Evolutionary conservation across 768 basidiomycete genomes (phyloP).

Genomic region (Rhodocollybia butyracea): DNA sequence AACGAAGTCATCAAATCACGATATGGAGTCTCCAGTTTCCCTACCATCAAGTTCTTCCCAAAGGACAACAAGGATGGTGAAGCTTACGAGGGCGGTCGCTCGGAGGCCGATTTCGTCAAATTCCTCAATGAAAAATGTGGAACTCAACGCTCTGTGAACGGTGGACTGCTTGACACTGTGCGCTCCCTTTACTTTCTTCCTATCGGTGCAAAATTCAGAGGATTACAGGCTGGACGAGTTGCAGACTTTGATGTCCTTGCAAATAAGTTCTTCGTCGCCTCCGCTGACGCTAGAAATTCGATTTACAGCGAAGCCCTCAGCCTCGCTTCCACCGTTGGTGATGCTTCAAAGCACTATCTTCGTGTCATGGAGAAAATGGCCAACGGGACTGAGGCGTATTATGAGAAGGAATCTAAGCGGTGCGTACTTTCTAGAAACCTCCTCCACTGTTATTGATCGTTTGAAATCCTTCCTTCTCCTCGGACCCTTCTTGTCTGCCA

Average conservation of each 20-base stretch:
- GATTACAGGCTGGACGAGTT: slow-evolving; percentile 72
- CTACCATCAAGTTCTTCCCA: slow-evolving; percentile 95
- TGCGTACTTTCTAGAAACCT: slow-evolving; percentile 32
- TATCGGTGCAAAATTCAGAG: background rate
- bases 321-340: slow-evolving; percentile 49
- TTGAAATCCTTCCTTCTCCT: slow-evolving; percentile 14
- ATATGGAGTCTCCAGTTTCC: slow-evolving; percentile 80
- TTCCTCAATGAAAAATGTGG: slow-evolving; percentile 89
- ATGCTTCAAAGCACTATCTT: slow-evolving; percentile 71
- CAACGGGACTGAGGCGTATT: slow-evolving; percentile 66
- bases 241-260: slow-evolving; percentile 77
- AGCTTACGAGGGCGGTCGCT: slow-evolving; percentile 67
- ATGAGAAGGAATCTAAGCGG: slow-evolving; percentile 86
- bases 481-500: too few relatives aligned
- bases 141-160: slow-evolving; percentile 78
- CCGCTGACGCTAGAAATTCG: slow-evolving; percentile 50
- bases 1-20: slow-evolving; percentile 69
- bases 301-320: slow-evolving; percentile 63
- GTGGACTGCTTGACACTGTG: slow-evolving; percentile 71
- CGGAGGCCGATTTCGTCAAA: slow-evolving; percentile 69
- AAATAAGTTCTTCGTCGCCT: slow-evolving; percentile 65
- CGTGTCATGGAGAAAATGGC: slow-evolving; percentile 88
- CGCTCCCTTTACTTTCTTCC: background rate
- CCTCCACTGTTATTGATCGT: slow-evolving; percentile 7
- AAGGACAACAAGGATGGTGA: slow-evolving; percentile 62